These are phyloP conservation scores for Setomelanomma holmii DNA, from an alignment of 2,329 filamentous ascomycete species.

Conservation along the genomic window DNA sequence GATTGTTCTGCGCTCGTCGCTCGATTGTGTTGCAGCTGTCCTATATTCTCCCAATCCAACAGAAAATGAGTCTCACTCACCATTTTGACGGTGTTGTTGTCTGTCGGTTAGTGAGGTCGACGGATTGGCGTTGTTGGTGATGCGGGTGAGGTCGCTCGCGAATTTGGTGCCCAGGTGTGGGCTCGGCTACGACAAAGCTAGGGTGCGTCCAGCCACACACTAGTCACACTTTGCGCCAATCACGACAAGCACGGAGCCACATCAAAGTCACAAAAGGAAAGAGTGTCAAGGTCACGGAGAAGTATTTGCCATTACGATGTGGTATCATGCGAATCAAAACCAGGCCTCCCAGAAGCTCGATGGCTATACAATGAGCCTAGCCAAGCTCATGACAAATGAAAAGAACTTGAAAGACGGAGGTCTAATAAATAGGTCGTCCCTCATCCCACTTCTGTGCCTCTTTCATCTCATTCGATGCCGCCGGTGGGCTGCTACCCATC, in stretches of 20 bases:
- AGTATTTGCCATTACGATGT: slow-evolving; percentile 19
- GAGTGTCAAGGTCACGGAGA: not conserved
- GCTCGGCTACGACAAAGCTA: slow-evolving; percentile 34
- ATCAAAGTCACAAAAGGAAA: not conserved
- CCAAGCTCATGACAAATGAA: slow-evolving; percentile 7
- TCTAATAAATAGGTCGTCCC: slow-evolving; percentile 55
- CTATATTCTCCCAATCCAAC: slow-evolving; percentile 1
- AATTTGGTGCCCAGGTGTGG: slow-evolving; percentile 36
- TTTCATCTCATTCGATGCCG: slow-evolving; percentile 37
- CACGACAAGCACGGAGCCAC: not conserved
- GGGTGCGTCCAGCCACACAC: slow-evolving; percentile 14
- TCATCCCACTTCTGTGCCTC: slow-evolving; percentile 55
- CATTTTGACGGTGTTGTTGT: slow-evolving; percentile 50
- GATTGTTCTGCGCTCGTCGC: slow-evolving; percentile 19
- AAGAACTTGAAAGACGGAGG: slow-evolving; percentile 7
- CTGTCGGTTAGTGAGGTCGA: slow-evolving; percentile 46
- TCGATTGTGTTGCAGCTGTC: slow-evolving; percentile 37
- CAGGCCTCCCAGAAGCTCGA: not conserved
- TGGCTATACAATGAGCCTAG: not conserved
- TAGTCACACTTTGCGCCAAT: slow-evolving; percentile 20
- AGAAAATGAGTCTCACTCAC: slow-evolving; percentile 34
- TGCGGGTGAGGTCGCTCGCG: slow-evolving; percentile 23
- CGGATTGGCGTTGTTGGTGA: slow-evolving; percentile 44
- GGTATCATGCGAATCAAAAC: slow-evolving; percentile 36
- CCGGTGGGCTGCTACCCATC: slow-evolving; percentile 39